These are phyloP conservation scores for Ascochyta fabae DNA, from an alignment of 2,329 filamentous ascomycete genomes.

Conservation along the genomic window DNA sequence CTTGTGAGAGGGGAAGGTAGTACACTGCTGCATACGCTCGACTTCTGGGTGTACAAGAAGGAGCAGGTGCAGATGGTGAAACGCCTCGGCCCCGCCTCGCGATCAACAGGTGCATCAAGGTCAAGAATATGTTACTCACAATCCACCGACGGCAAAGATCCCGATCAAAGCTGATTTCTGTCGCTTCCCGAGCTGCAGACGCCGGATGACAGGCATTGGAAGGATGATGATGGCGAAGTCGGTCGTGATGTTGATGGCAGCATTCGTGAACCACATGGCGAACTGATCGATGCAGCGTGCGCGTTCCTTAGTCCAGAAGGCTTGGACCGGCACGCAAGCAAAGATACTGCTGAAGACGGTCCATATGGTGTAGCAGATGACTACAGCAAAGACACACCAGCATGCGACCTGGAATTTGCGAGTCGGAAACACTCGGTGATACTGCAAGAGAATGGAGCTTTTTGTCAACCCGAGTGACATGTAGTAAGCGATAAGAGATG, in stretches of 20 bases:
- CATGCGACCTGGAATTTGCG: constrained; percentile 35
- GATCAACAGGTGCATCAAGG: neutral
- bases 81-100: constrained; percentile 2
- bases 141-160: constrained; percentile 50
- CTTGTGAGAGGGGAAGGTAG: neutral
- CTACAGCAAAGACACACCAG: constrained; percentile 33
- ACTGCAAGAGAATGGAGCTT: constrained; percentile 43
- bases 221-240: constrained; percentile 45
- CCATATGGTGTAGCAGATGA: constrained; percentile 38
- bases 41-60: constrained; percentile 6
- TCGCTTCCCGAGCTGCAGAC: constrained; percentile 41
- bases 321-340: constrained; percentile 39
- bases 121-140: constrained; percentile 40
- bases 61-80: constrained; percentile 13
- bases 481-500: constrained; percentile 42
- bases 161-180: constrained; percentile 47
- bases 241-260: constrained; percentile 41
- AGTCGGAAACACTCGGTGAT: constrained; percentile 40
- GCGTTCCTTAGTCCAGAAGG: constrained; percentile 42
- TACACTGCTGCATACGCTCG: neutral
- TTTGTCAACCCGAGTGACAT: constrained; percentile 44
- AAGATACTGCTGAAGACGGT: constrained; percentile 44
- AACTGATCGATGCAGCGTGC: constrained; percentile 42
- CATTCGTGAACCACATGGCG: constrained; percentile 42
- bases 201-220: constrained; percentile 44